Base-by-base conservation (phyloP, 2,329 filamentous ascomycete genomes). In the Capronia epimyces region DNA sequence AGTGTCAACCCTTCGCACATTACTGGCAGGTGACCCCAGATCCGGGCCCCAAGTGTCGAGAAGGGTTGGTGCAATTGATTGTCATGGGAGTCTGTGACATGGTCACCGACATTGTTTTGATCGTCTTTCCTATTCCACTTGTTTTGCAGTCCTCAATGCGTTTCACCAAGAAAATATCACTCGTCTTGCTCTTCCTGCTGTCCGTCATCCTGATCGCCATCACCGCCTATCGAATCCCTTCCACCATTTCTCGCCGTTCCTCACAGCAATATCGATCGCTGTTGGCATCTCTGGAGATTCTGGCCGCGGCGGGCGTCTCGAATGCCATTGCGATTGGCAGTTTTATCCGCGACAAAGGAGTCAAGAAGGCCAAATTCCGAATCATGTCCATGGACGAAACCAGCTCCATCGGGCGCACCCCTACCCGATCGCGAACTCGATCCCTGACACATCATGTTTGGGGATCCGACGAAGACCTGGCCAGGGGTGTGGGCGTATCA, bases 391-490 rank as follows among this genome's bases (percentile, higher is more conserved):
- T 66, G 49, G 63, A 72, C 49, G 68, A 70, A 32, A 63, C 66
- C 42, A 68, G 65, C 46, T 68, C 63, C 36, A 58, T 66, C 2
- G 65, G 69, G 34, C 53, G 59, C 13, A 46, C 45, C 15, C 32
- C 39, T 15, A 60, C 58, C 9, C 59, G 59, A 43, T 61, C 54
- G 13, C 76, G 13, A 81, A 83, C 1, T 71, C 76, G 10, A 71
- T 89, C 86, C 1, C 71, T 85, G 32, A 83, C 84, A 39, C 71
- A 83, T 53, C 79, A 80, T 43, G 81, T 87, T 49, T 91, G 87
- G 83, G 89, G 88, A 37, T 95, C 89, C 60, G 91, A 97, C 62
- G 89, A 94, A 64, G 89, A 97, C 65, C 78, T 97, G 1, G 89
- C 94, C 3, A 77, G 86, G 44, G 87, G 84, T 53, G 63, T 95